Evolutionary conservation across 352 stramenopile species (phyloP).

Genomic region (Globisporangium recalcitrans): DNA sequence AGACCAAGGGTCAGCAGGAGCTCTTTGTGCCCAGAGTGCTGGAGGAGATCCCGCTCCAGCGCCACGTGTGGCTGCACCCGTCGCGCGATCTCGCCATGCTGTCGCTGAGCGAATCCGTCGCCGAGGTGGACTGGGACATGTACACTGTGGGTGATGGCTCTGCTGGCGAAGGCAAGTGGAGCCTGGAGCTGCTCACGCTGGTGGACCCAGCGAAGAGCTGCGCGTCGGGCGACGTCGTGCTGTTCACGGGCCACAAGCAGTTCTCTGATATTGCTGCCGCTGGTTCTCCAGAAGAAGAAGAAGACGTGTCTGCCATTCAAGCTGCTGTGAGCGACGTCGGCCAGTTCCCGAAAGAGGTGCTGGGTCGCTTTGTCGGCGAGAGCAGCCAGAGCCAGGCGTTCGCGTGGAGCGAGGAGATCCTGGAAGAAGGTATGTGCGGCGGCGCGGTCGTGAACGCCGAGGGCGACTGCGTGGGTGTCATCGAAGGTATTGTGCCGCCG

Average conservation of each 20-base stretch:
- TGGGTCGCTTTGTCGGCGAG: constrained; percentile 55
- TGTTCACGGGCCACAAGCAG: constrained; percentile 55
- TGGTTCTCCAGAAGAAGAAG: neutral
- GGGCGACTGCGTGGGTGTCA: constrained; percentile 53
- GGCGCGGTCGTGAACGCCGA: constrained; percentile 47
- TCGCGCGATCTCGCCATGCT: constrained; percentile 59
- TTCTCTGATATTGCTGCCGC: constrained; percentile 12
- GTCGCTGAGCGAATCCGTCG: constrained; percentile 31
- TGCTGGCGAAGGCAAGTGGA: constrained; percentile 15
- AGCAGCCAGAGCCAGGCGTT: constrained; percentile 62
- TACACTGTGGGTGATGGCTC: neutral
- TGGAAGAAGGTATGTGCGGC: constrained; percentile 82
- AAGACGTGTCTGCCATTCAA: constrained; percentile 1
- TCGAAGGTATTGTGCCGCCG: constrained; percentile 73
- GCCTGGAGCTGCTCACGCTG: constrained; percentile 37
- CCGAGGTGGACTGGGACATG: constrained; percentile 19
- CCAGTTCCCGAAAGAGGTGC: constrained; percentile 43
- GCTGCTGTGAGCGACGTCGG: constrained; percentile 13
- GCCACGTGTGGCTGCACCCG: constrained; percentile 47
- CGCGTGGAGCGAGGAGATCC: constrained; percentile 60
- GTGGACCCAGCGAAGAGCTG: constrained; percentile 11
- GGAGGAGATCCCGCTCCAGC: constrained; percentile 45
- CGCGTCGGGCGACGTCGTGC: constrained; percentile 31
- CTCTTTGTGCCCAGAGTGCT: constrained; percentile 33
- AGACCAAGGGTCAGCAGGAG: neutral